Base-by-base conservation (phyloP, 129 eudicot species). In the Rutidosis leptorrhynchoides region DNA sequence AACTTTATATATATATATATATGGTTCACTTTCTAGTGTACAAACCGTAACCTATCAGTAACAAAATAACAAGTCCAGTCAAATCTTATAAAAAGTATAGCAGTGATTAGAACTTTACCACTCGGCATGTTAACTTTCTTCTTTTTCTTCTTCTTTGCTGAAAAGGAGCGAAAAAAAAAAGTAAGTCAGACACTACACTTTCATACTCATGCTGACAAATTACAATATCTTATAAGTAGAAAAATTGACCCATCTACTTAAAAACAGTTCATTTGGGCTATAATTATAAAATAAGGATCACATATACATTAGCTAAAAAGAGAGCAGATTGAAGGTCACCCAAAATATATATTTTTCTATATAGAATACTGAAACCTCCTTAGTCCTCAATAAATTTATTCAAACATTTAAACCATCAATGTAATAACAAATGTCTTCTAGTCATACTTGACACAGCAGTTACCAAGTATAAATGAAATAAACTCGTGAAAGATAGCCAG, bases 141-240 rank as follows among this genome's bases (percentile, higher is more conserved):
- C 93, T 89, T 94, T 72, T 89, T 93, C 88, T 88, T 92, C 82
- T 86, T 91, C 82, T 85, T 88, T n/a, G 72, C 98, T 92, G 96
- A 65, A 72, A 76, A 66, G 21, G 66, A 62, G 26, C 23, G 24
- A 24, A 19, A 48, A 25, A 69, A 26, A 27, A 46, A 29, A 48
- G 69, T 63, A n/a, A 68, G 33, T 20, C 20, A 6, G 35, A 33
- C 17, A 58, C 55, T 7, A 59, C 5, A 59, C 25, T 29, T 28
- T 15, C 32, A 59, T 25, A 57, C 35, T 25, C 62, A 57, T 25
- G 10, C 62, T 12, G 62, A 26, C 16, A 11, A 25, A 56, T 25
- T 2, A 24, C 29, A 26, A 56, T 19, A 53, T 53, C 16, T 40
- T 40, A 40, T 53, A 22, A 12, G 58, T 6, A 24, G 58, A 5